Evolutionary conservation across 2,329 filamentous ascomycete genomes (phyloP), one percentile per base, ranked within the genome.

Genomic region (Penicillium sp.): DNA sequence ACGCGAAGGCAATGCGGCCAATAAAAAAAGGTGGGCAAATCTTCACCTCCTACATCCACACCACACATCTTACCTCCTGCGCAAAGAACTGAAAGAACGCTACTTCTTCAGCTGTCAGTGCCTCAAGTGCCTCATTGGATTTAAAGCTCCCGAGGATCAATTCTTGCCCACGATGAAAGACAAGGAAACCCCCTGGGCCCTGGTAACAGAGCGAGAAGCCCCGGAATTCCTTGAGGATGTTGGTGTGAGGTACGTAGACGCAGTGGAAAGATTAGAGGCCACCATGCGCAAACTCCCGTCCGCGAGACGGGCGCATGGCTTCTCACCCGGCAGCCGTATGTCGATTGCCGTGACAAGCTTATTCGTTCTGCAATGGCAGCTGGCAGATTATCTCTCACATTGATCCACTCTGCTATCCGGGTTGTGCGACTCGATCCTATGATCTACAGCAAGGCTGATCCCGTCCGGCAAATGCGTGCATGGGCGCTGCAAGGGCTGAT

Each of bases 21-120:
- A 81, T 86, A 51, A 64, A 69, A 14, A 72, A 75, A 49, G 76
- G 74, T 52, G 77, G 81, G 27, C 81, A 86, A 61, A 72, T 86
- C 27, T 79, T 75, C 57, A 80, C 84, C 50, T 79, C 80, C 3
- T 86, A 86, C 60, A 72, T 83, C 53, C 82, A 86, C 58, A 71
- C 71, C 30, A 81, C 77, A 0, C 74, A 72, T 19, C 57, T 67
- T n/a, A n/a, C 9, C 68, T 71, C 14, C 77, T 82, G 3, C 78
- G 77, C 53, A 65, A 64, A 2, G 77, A 82, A 56, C 72, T 86
- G 1, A 65, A 67, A 39, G 66, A 72, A 19, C 73, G 77, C 25
- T 86, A 82, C 69, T 80, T 77, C 62, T 86, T 86, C 64, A 68
- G 65, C 12, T 86, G 82, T 65, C 61, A 62, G 34, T 86, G 82